Evolutionary conservation across 176 grass and related monocot genomes (phyloP), one percentile per base, ranked within the genome.

Genomic region (Ananas comosus): DNA sequence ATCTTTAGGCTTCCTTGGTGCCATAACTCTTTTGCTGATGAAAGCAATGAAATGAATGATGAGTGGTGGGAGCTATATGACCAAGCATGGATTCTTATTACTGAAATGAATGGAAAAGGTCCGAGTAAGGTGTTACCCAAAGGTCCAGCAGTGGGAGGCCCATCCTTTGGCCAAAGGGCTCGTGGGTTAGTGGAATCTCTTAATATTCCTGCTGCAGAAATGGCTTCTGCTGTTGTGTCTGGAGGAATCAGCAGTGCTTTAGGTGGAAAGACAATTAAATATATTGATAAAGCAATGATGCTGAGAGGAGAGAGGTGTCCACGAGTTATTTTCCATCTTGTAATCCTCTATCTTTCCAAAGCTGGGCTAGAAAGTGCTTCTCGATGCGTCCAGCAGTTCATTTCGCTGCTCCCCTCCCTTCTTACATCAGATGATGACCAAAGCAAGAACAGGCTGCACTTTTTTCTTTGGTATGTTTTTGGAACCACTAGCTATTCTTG

Each of bases 191-290:
- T 97, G 64, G 93, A 97, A 76, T 97, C 93, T 11, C 73, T 97
- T 65, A 97, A 97, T 82, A 92, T 97, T 64, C 93, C 93, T 18
- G 93, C 93, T 79, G 86, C 93, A 52, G 93, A 97, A 86, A 91
- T 92, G 89, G 93, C 93, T 81, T 88, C 92, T 76, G 92, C 89
- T 69, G 92, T 96, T 83, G 88, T 96, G 68, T 83, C 92, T 56
- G 92, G 92, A 80, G 92, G 92, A 63, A 89, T 96, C 66, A 75
- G 83, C 68, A 86, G 75, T 16, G 76, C 88, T 50, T 86, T 96
- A 64, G 80, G 88, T 76, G 89, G 84, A 66, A 97, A 90, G 54
- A 61, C 77, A 13, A 92, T 83, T 54, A 97, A 85, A 82, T 65
- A 81, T 70, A 25, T 86, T n/a, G 93, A 97, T 51, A 97, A 92